A percentile compares a stretch with the other conserved stretches of the same genome.
Conservation (phyloP, 768 basidiomycete genomes). For the Boletellus ananas region DNA sequence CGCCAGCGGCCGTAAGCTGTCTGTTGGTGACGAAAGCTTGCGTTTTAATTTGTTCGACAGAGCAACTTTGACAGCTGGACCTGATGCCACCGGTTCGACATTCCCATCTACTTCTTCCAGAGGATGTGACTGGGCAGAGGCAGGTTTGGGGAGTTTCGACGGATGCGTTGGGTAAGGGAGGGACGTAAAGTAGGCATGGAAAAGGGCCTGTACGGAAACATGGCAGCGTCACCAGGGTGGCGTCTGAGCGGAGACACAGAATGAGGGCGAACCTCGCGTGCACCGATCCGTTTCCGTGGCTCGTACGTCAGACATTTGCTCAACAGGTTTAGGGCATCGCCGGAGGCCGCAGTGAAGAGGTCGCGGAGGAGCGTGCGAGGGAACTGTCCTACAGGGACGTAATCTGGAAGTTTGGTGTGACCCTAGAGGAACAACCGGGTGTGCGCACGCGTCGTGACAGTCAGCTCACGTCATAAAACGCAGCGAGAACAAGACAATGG, state of each 20-base stretch:
- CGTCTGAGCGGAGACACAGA: not conserved
- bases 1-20: slow-evolving; percentile 57
- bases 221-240: not conserved
- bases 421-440: slow-evolving; percentile 49
- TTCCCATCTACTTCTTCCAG: slow-evolving; percentile 80
- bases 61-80: slow-evolving; percentile 49
- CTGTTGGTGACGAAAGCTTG: slow-evolving; percentile 56
- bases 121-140: slow-evolving; percentile 46
- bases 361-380: slow-evolving; percentile 78
- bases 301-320: slow-evolving; percentile 79
- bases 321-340: slow-evolving; percentile 81
- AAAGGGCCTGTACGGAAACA: slow-evolving; percentile 56
- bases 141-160: slow-evolving; percentile 79
- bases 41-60: slow-evolving; percentile 61
- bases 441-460: not conserved
- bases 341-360: slow-evolving; percentile 87
- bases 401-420: slow-evolving; percentile 87
- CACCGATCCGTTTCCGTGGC: slow-evolving; percentile 75
- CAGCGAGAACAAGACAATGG: not conserved
- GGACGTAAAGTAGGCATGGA: slow-evolving; percentile 84
- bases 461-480: not conserved
- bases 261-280: slow-evolving; percentile 61
- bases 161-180: slow-evolving; percentile 87
- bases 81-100: slow-evolving; percentile 48
- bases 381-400: slow-evolving; percentile 81